These are phyloP conservation scores for Lasiosphaeria hispida DNA, from an alignment of 495 filamentous ascomycete genomes.

Conservation along the genomic window DNA sequence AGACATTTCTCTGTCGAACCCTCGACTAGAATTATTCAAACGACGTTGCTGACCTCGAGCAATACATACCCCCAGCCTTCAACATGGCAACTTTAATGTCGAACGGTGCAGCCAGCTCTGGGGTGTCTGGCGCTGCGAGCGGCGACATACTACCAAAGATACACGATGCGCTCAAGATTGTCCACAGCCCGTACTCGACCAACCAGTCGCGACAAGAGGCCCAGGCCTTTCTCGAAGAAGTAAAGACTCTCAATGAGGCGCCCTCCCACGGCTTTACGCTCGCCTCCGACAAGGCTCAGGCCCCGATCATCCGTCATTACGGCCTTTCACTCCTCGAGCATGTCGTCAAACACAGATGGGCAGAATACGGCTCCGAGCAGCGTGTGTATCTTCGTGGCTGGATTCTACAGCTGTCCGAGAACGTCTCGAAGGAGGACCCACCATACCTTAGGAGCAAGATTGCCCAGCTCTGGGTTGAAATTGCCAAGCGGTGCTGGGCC, in stretches of 20 bases:
- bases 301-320: conserved; percentile 85
- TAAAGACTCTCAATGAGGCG: conserved; percentile 74
- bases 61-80: neutral
- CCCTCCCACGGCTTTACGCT: conserved; percentile 83
- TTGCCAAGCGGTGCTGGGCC: conserved; percentile 90
- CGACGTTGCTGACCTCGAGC: neutral
- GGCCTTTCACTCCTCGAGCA: conserved; percentile 88
- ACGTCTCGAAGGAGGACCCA: conserved; percentile 70
- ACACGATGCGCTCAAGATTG: conserved; percentile 76
- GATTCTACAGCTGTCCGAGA: conserved; percentile 74
- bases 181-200: conserved; percentile 76
- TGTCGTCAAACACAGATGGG: conserved; percentile 78
- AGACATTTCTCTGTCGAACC: neutral
- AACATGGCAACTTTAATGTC: conserved; percentile 21
- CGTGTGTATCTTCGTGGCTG: conserved; percentile 63
- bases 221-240: conserved; percentile 73
- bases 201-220: conserved; percentile 86
- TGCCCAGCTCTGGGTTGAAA: conserved; percentile 90
- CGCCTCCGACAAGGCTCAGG: conserved; percentile 66
- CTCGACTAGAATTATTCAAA: no score
- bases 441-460: conserved; percentile 88
- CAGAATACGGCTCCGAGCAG: conserved; percentile 63
- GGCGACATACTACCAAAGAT: conserved; percentile 55
- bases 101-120: conserved; percentile 28
- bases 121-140: conserved; percentile 14